phyloP scores from a whole-genome alignment of 805 yeast species.

The Saccharomycopsis sp. region DNA sequence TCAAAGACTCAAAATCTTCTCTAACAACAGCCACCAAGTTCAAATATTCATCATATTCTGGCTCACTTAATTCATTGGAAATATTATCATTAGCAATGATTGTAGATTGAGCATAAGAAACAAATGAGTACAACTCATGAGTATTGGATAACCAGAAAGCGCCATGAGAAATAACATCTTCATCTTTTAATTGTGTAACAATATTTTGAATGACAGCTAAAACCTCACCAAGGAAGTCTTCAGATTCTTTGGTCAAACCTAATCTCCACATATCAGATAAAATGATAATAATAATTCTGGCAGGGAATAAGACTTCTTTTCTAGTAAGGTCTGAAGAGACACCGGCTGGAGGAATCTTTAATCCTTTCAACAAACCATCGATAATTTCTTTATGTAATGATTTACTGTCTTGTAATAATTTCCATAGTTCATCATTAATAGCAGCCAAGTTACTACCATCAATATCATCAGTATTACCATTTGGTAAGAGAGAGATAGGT shows the following conservation, averaged over 20 bases:
- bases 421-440: slow-evolving; percentile 66
- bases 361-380: slow-evolving; percentile 73
- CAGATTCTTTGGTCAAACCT: slow-evolving; percentile 87
- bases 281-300: slow-evolving; percentile 85
- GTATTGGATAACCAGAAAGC: slow-evolving; percentile 97
- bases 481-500: slow-evolving; percentile 54
- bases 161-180: slow-evolving; percentile 80
- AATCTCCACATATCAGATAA: slow-evolving; percentile 97
- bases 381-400: slow-evolving; percentile 73
- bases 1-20: slow-evolving; percentile 87
- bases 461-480: slow-evolving; percentile 39
- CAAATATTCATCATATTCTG: slow-evolving; percentile 83
- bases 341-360: slow-evolving; percentile 78
- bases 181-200: slow-evolving; percentile 72
- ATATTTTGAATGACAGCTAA: slow-evolving; percentile 77
- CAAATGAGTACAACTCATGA: slow-evolving; percentile 90
- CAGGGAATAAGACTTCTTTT: slow-evolving; percentile 92
- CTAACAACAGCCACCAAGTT: slow-evolving; percentile 82
- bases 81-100: slow-evolving; percentile 75
- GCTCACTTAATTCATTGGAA: slow-evolving; percentile 75
- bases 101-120: slow-evolving; percentile 87
- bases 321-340: slow-evolving; percentile 74
- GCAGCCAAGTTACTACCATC: slow-evolving; percentile 40
- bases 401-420: slow-evolving; percentile 58
- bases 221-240: slow-evolving; percentile 81